phyloP scores from a whole-genome alignment of 805 yeast genomes.

The Candida taoyuanica region DNA sequence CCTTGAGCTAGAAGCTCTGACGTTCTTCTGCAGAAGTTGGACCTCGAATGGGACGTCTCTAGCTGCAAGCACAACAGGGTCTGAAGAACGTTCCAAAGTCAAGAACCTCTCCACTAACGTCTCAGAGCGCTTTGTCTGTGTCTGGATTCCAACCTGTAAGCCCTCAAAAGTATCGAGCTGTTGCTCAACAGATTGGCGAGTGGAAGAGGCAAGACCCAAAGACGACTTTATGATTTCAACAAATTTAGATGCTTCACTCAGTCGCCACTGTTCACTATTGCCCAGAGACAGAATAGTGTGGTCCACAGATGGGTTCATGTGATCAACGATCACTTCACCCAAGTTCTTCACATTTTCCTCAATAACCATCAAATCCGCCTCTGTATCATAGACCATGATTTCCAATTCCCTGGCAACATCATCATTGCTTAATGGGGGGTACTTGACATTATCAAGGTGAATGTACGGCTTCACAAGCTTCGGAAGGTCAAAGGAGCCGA shows the following conservation, averaged over 20 bases:
- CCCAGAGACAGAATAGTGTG: constrained; percentile 28
- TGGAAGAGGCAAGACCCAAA: not conserved
- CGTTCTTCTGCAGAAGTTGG: constrained; percentile 12
- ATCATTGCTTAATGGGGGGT: constrained; percentile 21
- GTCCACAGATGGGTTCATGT: constrained; percentile 22
- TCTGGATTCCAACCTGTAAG: too few species aligned
- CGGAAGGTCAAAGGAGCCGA: constrained; percentile 24
- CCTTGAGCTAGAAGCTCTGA: constrained; percentile 13
- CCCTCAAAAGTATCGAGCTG: too few species aligned
- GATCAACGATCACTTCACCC: constrained; percentile 31
- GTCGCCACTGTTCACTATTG: constrained; percentile 35
- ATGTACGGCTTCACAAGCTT: constrained; percentile 15
- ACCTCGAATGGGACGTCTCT: constrained; percentile 22
- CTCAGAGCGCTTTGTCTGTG: constrained; percentile 3
- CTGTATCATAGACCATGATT: constrained; percentile 23
- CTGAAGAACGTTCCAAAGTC: constrained; percentile 6
- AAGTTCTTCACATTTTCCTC: constrained; percentile 28
- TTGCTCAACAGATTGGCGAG: not conserved
- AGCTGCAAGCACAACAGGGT: constrained; percentile 9
- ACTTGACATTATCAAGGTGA: constrained; percentile 18
- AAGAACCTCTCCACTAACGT: constrained; percentile 10
- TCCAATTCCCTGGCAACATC: constrained; percentile 18
- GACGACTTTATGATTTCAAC: constrained; percentile 5
- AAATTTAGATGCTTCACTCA: constrained; percentile 27
- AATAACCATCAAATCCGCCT: constrained; percentile 32